phyloP scores from a whole-genome alignment of 2,329 filamentous ascomycete species.

The Cercospora zeina region DNA sequence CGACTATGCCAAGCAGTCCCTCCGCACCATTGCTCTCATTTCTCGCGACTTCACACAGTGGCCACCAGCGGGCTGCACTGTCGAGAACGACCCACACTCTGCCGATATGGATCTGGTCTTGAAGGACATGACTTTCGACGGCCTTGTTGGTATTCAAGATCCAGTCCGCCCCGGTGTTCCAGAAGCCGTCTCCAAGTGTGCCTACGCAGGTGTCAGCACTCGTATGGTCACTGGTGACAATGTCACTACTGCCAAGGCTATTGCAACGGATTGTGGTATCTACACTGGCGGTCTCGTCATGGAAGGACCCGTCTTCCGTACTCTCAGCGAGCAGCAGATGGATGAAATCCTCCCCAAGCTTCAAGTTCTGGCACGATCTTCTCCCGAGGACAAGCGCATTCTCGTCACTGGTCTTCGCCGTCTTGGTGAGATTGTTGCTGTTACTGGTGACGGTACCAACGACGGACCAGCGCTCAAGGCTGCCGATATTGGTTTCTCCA shows the following conservation, averaged over 20 bases:
- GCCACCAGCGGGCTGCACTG: constrained; percentile 60
- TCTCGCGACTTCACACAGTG: constrained; percentile 83
- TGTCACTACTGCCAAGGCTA: constrained; percentile 70
- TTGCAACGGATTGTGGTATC: constrained; percentile 72
- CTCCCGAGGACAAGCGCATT: constrained; percentile 67
- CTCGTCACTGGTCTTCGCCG: constrained; percentile 64
- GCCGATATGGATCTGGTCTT: constrained; percentile 71
- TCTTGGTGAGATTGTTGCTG: constrained; percentile 65
- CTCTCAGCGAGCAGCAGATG: constrained; percentile 48
- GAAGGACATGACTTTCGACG: constrained; percentile 70
- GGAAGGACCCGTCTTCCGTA: constrained; percentile 50
- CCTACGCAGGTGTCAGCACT: constrained; percentile 67
- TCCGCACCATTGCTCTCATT: constrained; percentile 80
- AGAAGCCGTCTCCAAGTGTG: constrained; percentile 65
- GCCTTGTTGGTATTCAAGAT: constrained; percentile 72
- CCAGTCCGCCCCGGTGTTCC: constrained; percentile 68
- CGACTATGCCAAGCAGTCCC: constrained; percentile 73
- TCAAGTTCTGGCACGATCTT: constrained; percentile 67
- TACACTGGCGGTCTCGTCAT: constrained; percentile 48
- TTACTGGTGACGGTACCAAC: constrained; percentile 67
- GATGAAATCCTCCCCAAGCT: constrained; percentile 61
- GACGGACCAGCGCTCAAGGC: constrained; percentile 66
- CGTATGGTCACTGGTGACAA: constrained; percentile 77
- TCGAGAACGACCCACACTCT: constrained; percentile 62
- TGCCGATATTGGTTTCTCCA: constrained; percentile 67